Conservation (phyloP, 2,329 filamentous ascomycete genomes). For the Neofusicoccum kwambonambiense region DNA sequence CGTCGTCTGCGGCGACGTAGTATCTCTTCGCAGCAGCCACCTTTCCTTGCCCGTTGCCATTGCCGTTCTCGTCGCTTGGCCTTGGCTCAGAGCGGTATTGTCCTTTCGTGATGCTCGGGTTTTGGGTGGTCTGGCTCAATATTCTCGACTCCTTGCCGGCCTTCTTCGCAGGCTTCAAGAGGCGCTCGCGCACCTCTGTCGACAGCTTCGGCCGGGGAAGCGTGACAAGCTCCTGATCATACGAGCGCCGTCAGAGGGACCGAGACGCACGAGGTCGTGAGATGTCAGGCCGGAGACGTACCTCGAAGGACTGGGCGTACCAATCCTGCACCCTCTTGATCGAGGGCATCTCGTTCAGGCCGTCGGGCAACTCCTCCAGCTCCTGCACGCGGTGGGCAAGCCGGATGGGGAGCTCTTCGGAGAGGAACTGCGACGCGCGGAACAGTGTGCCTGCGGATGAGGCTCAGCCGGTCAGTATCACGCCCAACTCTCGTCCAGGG, state of each 20-base stretch:
- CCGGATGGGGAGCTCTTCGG: slow-evolving; percentile 95
- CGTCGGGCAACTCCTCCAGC: slow-evolving; percentile 87
- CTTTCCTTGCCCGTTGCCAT: slow-evolving; percentile 51
- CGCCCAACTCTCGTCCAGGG: neutral
- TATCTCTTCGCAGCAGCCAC: slow-evolving; percentile 64
- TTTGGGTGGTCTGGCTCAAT: slow-evolving; percentile 79
- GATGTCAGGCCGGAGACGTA: slow-evolving; percentile 48
- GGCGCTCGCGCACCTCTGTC: slow-evolving; percentile 71
- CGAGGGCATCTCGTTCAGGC: slow-evolving; percentile 95
- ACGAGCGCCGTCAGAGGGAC: slow-evolving; percentile 22
- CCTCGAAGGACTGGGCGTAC: slow-evolving; percentile 99
- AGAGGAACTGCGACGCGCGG: slow-evolving; percentile 95
- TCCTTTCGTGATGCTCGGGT: slow-evolving; percentile 82
- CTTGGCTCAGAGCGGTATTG: slow-evolving; percentile 64
- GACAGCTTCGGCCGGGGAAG: slow-evolving; percentile 75
- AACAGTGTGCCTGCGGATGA: slow-evolving; percentile 74
- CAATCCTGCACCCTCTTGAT: slow-evolving; percentile 94
- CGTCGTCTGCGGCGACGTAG: slow-evolving; percentile 88
- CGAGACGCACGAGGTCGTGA: slow-evolving; percentile 23
- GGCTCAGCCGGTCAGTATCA: neutral
- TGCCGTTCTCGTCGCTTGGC: slow-evolving; percentile 38
- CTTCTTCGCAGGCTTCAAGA: slow-evolving; percentile 66
- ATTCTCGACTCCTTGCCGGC: slow-evolving; percentile 62
- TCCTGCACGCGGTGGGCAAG: slow-evolving; percentile 96
- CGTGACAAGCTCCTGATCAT: slow-evolving; percentile 78